Base-by-base conservation (phyloP, 805 yeast species). In the Suhomyces tanzawaensis region DNA sequence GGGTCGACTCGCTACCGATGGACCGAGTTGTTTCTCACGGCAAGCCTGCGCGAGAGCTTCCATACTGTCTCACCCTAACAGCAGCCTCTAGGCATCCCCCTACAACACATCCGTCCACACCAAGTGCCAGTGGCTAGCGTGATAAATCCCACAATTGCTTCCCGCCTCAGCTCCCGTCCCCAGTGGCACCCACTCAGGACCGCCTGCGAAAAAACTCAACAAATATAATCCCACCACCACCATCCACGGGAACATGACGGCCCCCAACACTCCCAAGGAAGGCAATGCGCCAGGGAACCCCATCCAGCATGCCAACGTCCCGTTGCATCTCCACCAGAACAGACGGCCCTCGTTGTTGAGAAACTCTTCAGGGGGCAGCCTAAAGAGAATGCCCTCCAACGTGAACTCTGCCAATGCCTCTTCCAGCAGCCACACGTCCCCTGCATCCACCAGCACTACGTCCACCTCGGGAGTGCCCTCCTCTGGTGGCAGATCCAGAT, bases 401-500 rank as follows among this genome's bases (percentile, higher is more conserved):
- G 8, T 7, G 19, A 15, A 6, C 13, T 8, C 11, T 19, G 4
- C 23, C 24, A 30, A 18, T 19, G 13, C 33, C 13, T 15, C 22
- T 13, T n/a, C 19, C 22, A 19, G 11, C 18, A 16, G 7, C 14
- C 4, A 18, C 12, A 9, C 29, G 1, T n/a, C 35, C 19, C 16
- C 19, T 3, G 5, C 34, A 13, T 14, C 26, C 13, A 17, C 22
- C 18, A 24, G 19, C 13, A 19, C 28, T 29, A 19, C 19, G 11
- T 14, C 28, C 7, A 21, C 17, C 7, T n/a, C 29, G 13, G 23
- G 17, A 14, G 21, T 19, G 5, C 32, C 26, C 15, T 12, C 32
- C 22, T 14, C 36, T 4, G 17, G 12, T 8, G 27, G 37, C 23
- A 14, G 43, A 19, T 41, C 48, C 11, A 37, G 55, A 8, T 47